phyloP scores from a whole-genome alignment of 2,329 filamentous ascomycete genomes.

The Domatiomyces catenatus region DNA sequence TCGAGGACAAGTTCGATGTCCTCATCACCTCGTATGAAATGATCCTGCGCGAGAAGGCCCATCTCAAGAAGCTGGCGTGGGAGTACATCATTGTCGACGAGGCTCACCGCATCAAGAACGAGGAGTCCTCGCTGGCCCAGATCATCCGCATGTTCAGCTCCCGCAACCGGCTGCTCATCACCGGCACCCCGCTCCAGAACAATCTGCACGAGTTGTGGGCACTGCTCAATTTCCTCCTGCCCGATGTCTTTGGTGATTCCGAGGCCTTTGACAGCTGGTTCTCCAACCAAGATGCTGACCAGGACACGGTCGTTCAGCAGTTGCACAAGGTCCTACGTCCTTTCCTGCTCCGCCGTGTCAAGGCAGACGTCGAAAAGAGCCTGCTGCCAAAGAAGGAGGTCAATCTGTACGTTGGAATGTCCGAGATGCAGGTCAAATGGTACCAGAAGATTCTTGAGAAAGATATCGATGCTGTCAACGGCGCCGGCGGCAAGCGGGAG shows the following conservation, averaged over 20 bases:
- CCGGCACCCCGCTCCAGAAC: constrained; percentile 91
- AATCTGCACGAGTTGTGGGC: constrained; percentile 98
- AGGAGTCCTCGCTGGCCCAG: constrained; percentile 89
- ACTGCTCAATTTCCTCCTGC: constrained; percentile 89
- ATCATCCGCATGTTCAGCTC: constrained; percentile 95
- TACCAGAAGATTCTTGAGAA: constrained; percentile 98
- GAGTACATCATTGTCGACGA: constrained; percentile 99
- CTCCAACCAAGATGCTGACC: constrained; percentile 73
- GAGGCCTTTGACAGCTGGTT: constrained; percentile 99
- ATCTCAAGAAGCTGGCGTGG: constrained; percentile 96
- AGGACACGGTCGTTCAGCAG: constrained; percentile 91
- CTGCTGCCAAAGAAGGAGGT: constrained; percentile 92
- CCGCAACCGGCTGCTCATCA: constrained; percentile 85
- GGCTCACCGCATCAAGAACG: constrained; percentile 97
- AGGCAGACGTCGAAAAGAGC: constrained; percentile 96
- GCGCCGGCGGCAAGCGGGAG: constrained; percentile 87
- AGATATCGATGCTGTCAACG: constrained; percentile 96
- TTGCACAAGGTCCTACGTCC: constrained; percentile 83
- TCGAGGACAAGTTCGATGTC: constrained; percentile 91
- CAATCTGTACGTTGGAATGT: constrained; percentile 95
- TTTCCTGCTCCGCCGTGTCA: constrained; percentile 88
- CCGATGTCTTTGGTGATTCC: constrained; percentile 91
- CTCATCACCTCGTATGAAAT: constrained; percentile 99
- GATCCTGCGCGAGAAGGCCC: constrained; percentile 87
- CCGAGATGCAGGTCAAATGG: constrained; percentile 98